phyloP scores from a whole-genome alignment of 495 filamentous ascomycete genomes.

The Tuber borchii region DNA sequence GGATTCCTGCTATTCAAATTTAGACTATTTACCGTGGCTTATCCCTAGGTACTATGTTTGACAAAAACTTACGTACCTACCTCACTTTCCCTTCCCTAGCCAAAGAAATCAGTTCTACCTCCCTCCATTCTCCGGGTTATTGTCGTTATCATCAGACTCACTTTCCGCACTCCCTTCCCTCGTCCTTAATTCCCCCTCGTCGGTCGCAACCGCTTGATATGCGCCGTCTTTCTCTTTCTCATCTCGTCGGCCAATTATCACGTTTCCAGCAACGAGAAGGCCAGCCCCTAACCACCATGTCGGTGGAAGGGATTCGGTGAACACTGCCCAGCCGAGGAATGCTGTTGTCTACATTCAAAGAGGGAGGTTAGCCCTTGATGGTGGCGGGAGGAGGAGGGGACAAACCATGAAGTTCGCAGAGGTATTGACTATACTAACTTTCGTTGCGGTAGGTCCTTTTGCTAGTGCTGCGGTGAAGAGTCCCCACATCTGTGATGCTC shows the following conservation, averaged over 20 bases:
- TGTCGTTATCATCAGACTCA: neutral
- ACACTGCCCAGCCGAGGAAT: conserved; percentile 68
- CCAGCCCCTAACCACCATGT: conserved; percentile 85
- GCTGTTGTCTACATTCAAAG: conserved; percentile 56
- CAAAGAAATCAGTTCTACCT: neutral
- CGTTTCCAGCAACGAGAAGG: conserved; percentile 80
- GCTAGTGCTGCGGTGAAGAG: conserved; percentile 79
- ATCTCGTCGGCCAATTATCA: conserved; percentile 79
- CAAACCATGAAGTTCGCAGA: conserved; percentile 75
- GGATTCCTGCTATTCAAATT: neutral
- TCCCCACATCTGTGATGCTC: conserved; percentile 66
- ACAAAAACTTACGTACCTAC: neutral
- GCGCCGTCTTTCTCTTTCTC: conserved; percentile 44
- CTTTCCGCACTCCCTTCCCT: neutral
- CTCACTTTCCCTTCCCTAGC: neutral
- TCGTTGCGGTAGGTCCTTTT: conserved; percentile 72
- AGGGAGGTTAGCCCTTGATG: conserved; percentile 1
- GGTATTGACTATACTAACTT: conserved; percentile 89
- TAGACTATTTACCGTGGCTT: neutral
- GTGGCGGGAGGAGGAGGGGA: neutral
- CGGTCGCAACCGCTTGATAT: conserved; percentile 24
- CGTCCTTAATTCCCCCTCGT: conserved; percentile 7
- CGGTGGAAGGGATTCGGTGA: conserved; percentile 62
- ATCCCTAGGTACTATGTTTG: neutral
- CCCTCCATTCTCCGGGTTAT: neutral